A percentile compares a stretch with the other conserved stretches of the same genome.
These are phyloP conservation scores for Metroxylon sagu DNA, from an alignment of 176 grass and related monocot genomes.

Conservation along the genomic window DNA sequence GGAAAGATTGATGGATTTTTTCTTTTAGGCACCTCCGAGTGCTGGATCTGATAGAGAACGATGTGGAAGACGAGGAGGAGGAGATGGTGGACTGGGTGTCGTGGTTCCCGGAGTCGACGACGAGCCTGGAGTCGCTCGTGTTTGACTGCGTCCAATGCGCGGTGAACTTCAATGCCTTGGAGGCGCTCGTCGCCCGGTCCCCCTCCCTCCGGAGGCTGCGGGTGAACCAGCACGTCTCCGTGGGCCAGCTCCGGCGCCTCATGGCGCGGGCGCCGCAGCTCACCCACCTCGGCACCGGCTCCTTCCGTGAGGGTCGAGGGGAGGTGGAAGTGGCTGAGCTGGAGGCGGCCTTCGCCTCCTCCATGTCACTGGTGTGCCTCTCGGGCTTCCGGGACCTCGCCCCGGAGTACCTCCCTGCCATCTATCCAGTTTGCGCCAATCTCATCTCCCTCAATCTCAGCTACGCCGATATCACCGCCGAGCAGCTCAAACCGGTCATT, in stretches of 20 bases:
- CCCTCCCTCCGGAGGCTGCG: constrained; percentile 51
- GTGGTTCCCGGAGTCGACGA: constrained; percentile 43
- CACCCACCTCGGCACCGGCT: constrained; percentile 66
- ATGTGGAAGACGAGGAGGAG: constrained; percentile 38
- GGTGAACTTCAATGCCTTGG: constrained; percentile 39
- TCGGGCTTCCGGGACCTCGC: constrained; percentile 73
- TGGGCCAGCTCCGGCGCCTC: constrained; percentile 65
- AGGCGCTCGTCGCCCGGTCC: constrained; percentile 69
- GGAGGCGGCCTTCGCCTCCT: constrained; percentile 25
- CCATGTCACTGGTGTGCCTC: constrained; percentile 45
- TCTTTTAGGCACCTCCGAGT: constrained; percentile 44
- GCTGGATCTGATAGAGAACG: constrained; percentile 70
- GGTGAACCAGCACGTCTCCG: constrained; percentile 60
- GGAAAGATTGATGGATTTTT: not conserved
- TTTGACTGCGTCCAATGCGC: constrained; percentile 51
- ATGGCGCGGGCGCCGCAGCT: constrained; percentile 51
- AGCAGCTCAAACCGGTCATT: constrained; percentile 54
- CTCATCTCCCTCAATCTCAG: constrained; percentile 65
- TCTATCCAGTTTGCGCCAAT: constrained; percentile 36
- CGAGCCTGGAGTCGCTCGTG: constrained; percentile 50
- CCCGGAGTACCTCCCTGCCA: constrained; percentile 55
- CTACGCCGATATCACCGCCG: constrained; percentile 47
- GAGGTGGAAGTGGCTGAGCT: constrained; percentile 39
- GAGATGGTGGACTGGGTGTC: constrained; percentile 52
- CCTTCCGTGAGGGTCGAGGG: constrained; percentile 49